Conservation (phyloP, 345 rosid species). For the Arabis hirsuta region DNA sequence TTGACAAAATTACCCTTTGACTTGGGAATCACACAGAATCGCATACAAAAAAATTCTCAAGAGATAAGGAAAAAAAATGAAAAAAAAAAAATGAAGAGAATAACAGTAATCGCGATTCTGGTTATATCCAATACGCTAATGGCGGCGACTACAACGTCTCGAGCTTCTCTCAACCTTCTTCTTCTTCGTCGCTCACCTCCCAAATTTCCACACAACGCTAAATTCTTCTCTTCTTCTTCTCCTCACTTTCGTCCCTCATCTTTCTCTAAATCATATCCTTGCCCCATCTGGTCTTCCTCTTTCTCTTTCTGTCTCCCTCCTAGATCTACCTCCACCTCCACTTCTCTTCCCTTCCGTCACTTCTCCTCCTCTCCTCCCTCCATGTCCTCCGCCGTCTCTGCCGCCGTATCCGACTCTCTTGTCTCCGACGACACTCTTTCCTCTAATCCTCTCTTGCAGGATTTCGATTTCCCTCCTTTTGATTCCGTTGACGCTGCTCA, state of each 20-base stretch:
- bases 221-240: slow-evolving; percentile 41
- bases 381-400: slow-evolving; percentile 48
- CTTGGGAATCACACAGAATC: no score
- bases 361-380: slow-evolving; percentile 43
- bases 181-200: slow-evolving; percentile 34
- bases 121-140: slow-evolving; percentile 41
- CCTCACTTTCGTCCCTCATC: slow-evolving; percentile 44
- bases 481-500: slow-evolving; percentile 61
- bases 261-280: slow-evolving; percentile 46
- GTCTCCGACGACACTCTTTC: slow-evolving; percentile 20
- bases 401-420: slow-evolving; percentile 13
- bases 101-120: slow-evolving; percentile 31
- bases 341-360: slow-evolving; percentile 23
- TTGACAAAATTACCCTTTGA: neutral
- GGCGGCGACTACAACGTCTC: slow-evolving; percentile 51
- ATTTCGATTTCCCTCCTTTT: slow-evolving; percentile 81
- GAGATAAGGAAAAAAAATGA: neutral
- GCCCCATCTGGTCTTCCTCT: slow-evolving; percentile 65
- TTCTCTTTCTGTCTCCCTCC: slow-evolving; percentile 55
- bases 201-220: slow-evolving; percentile 21
- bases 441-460: slow-evolving; percentile 66
- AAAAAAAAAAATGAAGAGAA: slow-evolving; percentile 33
- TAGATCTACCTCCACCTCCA: slow-evolving; percentile 41
- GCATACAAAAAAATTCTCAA: no score
- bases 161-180: slow-evolving; percentile 49